Conservation (phyloP, 495 filamentous ascomycete species). For the Penicillium ucsense region DNA sequence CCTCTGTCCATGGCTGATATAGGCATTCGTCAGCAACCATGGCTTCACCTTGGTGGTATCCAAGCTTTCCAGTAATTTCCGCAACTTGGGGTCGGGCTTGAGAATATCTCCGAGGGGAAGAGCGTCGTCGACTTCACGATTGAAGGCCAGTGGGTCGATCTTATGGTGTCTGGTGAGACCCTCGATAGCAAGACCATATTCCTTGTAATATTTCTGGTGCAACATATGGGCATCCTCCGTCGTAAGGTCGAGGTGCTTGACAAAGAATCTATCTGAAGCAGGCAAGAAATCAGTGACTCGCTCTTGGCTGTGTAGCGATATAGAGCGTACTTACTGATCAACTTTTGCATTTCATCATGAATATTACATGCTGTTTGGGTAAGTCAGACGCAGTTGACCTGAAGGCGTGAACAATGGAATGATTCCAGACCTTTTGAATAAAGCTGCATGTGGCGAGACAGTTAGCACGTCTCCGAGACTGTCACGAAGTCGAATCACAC, state of each 20-base stretch:
- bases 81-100: slow-evolving; percentile 62
- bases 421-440: slow-evolving; percentile 41
- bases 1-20: slow-evolving; percentile 73
- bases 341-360: slow-evolving; percentile 61
- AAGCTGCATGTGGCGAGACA: slow-evolving; percentile 24
- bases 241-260: slow-evolving; percentile 62
- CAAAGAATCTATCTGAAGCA: slow-evolving; percentile 62
- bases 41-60: slow-evolving; percentile 70
- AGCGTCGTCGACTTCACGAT: slow-evolving; percentile 88
- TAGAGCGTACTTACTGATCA: slow-evolving; percentile 41
- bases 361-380: slow-evolving; percentile 48
- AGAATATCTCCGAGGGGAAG: slow-evolving; percentile 80
- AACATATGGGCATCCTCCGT: slow-evolving; percentile 67
- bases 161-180: slow-evolving; percentile 89
- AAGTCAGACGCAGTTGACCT: slow-evolving; percentile 2
- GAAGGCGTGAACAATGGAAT: neutral
- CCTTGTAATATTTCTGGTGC: slow-evolving; percentile 84
- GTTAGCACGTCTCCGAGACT: slow-evolving; percentile 7
- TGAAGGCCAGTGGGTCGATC: slow-evolving; percentile 93
- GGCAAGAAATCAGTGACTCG: neutral
- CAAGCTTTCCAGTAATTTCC: slow-evolving; percentile 66
- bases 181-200: slow-evolving; percentile 94
- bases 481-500: neutral
- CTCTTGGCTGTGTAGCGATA: neutral
- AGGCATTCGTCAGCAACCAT: slow-evolving; percentile 96